Evolutionary conservation across 306 rosid genomes (phyloP), one percentile per base, ranked within the genome.

Genomic region (Glycine tomentella): DNA sequence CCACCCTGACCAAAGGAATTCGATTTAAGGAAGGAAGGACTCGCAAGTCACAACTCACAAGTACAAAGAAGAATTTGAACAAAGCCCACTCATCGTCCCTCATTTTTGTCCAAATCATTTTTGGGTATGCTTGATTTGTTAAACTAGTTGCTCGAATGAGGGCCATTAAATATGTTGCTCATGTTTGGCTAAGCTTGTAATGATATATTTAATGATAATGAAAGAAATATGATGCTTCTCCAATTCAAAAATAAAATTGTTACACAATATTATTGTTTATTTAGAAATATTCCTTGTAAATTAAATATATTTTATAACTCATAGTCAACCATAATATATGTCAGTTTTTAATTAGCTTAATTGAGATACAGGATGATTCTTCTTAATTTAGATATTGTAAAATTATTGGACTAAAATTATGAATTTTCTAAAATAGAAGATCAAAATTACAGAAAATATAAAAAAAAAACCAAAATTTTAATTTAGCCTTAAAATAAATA

Each of bases 1-100:
- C 72, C 81, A 77, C 38, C 82, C 88, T 11, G 67, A 78, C 16
- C 71, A 74, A 13, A 62, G 25, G 33, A 44, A n/a, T 49, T 84
- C 15, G 46, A 8, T 50, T 8, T 8, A 0, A 20, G 10, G 12
- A 14, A 25, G 0, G 31, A 25, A 25, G 31, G 31, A 33, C 20
- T 36, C 31, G 1, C 0, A 50, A 45, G 12, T 48, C 12, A 34
- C 0, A 50, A 45, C 8, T 48, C 12, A 34, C 33, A 69, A 31
- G 11, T 58, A n/a, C 25, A 50, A 61, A 38, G 42, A 38, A 16
- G 46, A 8, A 5, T 42, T 42, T 42, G 46, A 42, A 42, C 34
- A 31, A 42, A 63, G 1, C 75, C 55, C 66, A 44, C 17, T 3
- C n/a, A n/a, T n/a, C 4, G n/a, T 62, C 14, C 75, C 31, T 6